These are phyloP conservation scores for Logfia minima DNA, from an alignment of 129 eudicot genomes.

Conservation along the genomic window DNA sequence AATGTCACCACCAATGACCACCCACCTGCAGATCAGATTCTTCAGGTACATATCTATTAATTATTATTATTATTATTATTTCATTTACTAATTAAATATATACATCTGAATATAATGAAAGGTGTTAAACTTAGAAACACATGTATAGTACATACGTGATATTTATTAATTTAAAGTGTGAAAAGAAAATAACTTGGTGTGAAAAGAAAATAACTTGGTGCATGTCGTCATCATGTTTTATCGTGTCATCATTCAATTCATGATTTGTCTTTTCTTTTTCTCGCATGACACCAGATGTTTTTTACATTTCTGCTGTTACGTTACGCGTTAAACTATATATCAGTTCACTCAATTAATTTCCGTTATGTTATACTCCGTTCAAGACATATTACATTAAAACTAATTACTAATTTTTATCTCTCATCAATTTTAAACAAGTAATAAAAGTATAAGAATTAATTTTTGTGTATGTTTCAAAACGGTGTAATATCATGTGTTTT, in stretches of 20 bases:
- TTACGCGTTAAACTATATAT: not conserved
- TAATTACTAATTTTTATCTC: no score
- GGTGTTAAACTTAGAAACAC: no score
- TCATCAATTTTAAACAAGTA: no score
- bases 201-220: not conserved
- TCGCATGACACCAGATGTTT: not conserved
- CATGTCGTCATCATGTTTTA: not conserved
- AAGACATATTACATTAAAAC: not conserved
- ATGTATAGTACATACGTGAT: not conserved
- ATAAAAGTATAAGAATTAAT: no score
- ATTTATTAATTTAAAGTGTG: not conserved
- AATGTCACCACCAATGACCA: constrained; percentile 14
- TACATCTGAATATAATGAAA: not conserved
- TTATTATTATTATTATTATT: no score
- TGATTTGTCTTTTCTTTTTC: not conserved
- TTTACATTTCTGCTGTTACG: not conserved
- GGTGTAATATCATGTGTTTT: no score
- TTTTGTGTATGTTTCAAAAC: no score
- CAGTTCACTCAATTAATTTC: not conserved
- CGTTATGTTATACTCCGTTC: not conserved
- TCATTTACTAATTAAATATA: no score
- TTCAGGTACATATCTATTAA: constrained; percentile 20
- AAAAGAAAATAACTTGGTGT: not conserved
- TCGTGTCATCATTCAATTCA: not conserved
- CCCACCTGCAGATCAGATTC: constrained; percentile 28